Base-by-base conservation (phyloP, 2,329 filamentous ascomycete genomes). In the Fusarium illudens region DNA sequence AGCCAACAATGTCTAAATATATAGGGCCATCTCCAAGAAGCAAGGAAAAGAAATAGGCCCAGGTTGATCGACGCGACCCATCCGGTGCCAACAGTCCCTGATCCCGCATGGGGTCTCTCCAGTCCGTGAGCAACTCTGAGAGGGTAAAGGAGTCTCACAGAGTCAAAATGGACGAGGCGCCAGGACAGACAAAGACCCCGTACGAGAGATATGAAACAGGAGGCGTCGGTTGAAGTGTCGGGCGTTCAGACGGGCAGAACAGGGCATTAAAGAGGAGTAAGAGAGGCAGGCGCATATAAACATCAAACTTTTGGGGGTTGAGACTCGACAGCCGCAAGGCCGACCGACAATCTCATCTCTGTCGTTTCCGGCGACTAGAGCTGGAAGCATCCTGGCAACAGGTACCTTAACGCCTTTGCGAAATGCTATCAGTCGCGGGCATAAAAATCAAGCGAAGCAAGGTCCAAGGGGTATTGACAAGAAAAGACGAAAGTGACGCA, bases 401-500 rank as follows among this genome's bases (percentile, higher is more conserved):
- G 49, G 53, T 64, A 54, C 51, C 52, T 46, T 63, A 64, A 72
- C 64, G 67, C 67, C 69, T 44, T 66, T 57, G 57, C 55, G 58
- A 54, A 58, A 70, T 71, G 69, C 60, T 61, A 52, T 62, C 52
- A 64, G 62, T 54, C 58, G 62, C 56, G 55, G 37, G 30, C 29
- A 19, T 57, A 25, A 37, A 61, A 54, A 52, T 25, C 34, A 13
- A 55, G 32, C 42, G 34, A 53, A n/a, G n/a, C n/a, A n/a, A 54
- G 53, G 50, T 53, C 55, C 42, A 48, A 44, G 56, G 64, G 64
- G 67, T 70, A 71, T 70, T 64, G 65, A 60, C 61, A 58, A 60
- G 39, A 59, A 64, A 67, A 65, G 60, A 65, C 57, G 58, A 46
- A 42, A 58, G 44, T 33, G 53, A 56, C 37, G 60, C 49, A 53